Evolutionary conservation across 768 basidiomycete species (phyloP), one percentile per base, ranked within the genome.

Genomic region (Melanogaster broomeanus): DNA sequence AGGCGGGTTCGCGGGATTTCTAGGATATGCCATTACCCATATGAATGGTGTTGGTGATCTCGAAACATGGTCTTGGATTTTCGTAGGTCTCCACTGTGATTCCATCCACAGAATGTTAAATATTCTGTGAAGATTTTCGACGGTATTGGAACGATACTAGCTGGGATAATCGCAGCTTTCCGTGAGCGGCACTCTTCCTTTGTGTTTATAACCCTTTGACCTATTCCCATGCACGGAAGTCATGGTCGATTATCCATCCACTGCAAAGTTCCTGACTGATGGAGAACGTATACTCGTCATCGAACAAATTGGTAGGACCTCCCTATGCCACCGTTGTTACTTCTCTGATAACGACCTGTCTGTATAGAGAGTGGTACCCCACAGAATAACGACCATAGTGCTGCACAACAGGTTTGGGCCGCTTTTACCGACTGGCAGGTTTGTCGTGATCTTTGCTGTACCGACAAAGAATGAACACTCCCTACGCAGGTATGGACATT

Each of bases 41-140:
- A 79, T 85, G 81, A 62, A 67, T 25, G 80, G 79, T 0, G 65
- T 65, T 87, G 85, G n/a, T n/a, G n/a, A n/a, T n/a, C n/a, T n/a
- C n/a, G n/a, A n/a, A n/a, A n/a, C n/a, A n/a, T n/a, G n/a, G 85
- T 80, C 79, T 0, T 86, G 84, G 85, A 84, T 86, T 43, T 87
- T 85, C 50, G 81, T 84, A 55, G 38, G 78, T 64, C 6, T 2
- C 2, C 30, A 10, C 11, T 21, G 2, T 19, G 6, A 3, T 2
- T 33, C 7, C 16, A n/a, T 31, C 7, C 30, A 13, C 30, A 31
- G 30, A 6, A 33, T 28, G 6, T 19, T 30, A 85, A 87, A 63
- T n/a, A n/a, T n/a, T n/a, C n/a, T 85, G n/a, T n/a, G n/a, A n/a
- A n/a, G n/a, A n/a, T n/a, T n/a, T n/a, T n/a, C n/a, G n/a, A n/a